Percentiles rank a stretch among this genome's conserved stretches.
Conservation (phyloP, 23 red algal genomes). For the Cyanidiococcus yangmingshanensis region DNA sequence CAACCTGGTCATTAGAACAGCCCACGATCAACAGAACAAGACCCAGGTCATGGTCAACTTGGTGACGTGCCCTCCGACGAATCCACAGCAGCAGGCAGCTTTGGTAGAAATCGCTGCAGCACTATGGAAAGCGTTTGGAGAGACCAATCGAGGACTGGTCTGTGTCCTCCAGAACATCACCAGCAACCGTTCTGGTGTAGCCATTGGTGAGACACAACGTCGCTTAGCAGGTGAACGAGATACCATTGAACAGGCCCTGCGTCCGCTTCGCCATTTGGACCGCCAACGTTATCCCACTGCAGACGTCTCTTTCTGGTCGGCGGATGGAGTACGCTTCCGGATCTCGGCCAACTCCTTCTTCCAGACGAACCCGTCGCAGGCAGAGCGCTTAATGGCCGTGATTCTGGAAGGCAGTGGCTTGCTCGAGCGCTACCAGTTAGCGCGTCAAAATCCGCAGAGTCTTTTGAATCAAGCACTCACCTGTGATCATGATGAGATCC, state of each 20-base stretch:
- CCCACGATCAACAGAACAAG: conserved; percentile 34
- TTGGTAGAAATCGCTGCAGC: conserved; percentile 50
- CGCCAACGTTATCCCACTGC: neutral
- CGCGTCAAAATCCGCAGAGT: neutral
- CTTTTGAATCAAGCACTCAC: neutral
- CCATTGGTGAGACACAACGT: conserved; percentile 3
- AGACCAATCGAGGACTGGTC: conserved; percentile 30
- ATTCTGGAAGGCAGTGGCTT: conserved; percentile 39
- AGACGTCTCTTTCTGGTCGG: neutral
- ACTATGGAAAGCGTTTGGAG: conserved; percentile 49
- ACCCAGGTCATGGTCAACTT: conserved; percentile 91
- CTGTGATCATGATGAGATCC: neutral
- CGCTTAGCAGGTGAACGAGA: neutral
- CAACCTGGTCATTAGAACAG: conserved; percentile 63
- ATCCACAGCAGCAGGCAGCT: conserved; percentile 22
- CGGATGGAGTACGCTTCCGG: conserved; percentile 32
- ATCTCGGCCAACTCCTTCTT: conserved; percentile 93
- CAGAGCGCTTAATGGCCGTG: conserved; percentile 45
- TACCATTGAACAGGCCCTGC: conserved; percentile 13
- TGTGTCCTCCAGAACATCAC: conserved; percentile 79
- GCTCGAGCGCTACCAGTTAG: neutral
- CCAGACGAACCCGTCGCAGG: conserved; percentile 67
- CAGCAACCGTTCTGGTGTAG: conserved; percentile 14
- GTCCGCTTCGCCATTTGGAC: conserved; percentile 3
- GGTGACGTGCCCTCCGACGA: conserved; percentile 56